phyloP scores from a whole-genome alignment of 2,329 filamentous ascomycete species.

The Microsporum ferrugineum region DNA sequence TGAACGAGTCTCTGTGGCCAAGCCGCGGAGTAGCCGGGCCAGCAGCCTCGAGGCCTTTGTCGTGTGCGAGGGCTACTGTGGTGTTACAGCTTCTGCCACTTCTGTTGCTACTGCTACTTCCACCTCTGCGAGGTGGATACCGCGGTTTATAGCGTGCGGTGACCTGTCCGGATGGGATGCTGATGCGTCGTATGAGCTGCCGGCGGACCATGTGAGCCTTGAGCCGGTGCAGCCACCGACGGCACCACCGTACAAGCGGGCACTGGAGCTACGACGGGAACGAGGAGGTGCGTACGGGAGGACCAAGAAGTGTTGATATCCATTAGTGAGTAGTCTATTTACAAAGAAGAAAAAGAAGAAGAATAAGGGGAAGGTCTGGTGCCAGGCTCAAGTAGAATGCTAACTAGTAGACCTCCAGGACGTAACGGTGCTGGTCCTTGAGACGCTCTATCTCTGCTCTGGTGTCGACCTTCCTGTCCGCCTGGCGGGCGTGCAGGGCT shows the following conservation, averaged over 20 bases:
- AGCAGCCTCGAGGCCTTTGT: conserved; percentile 96
- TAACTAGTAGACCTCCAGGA: conserved; percentile 71
- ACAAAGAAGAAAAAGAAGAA: background rate
- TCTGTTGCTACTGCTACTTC: background rate
- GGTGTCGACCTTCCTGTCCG: conserved; percentile 66
- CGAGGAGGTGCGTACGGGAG: conserved; percentile 68
- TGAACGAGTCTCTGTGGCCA: conserved; percentile 74
- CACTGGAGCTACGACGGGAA: conserved; percentile 68
- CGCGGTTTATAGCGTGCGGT: conserved; percentile 92
- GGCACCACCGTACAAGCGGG: conserved; percentile 85
- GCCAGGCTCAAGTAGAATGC: background rate
- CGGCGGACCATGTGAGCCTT: conserved; percentile 72
- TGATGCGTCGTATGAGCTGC: conserved; percentile 84
- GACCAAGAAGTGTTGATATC: conserved; percentile 37
- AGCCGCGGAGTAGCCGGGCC: conserved; percentile 85
- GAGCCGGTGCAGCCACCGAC: conserved; percentile 93
- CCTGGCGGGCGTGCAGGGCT: conserved; percentile 56
- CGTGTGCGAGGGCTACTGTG: conserved; percentile 81
- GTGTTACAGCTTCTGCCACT: background rate
- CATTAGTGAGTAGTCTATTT: too few species aligned
- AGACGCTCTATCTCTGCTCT: conserved; percentile 90
- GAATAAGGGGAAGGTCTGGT: background rate
- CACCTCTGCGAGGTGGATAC: conserved; percentile 62
- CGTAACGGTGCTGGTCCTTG: conserved; percentile 90
- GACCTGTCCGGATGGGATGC: conserved; percentile 92